Evolutionary conservation across 2,329 filamentous ascomycete genomes (phyloP).

Genomic region (Bipolaris sorokiniana): DNA sequence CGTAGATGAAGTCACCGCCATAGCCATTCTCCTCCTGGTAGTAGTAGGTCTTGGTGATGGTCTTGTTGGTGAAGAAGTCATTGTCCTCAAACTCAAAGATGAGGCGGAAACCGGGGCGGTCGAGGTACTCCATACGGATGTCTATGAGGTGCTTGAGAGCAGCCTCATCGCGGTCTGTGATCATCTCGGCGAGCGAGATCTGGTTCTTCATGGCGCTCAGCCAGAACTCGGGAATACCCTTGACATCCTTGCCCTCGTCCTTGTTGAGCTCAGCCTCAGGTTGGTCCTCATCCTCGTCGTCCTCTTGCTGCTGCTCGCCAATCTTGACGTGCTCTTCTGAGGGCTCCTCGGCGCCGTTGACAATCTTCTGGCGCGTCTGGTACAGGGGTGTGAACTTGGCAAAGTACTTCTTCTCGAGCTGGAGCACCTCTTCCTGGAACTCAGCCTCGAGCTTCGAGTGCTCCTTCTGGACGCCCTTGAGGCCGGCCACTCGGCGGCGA

Average conservation of each 20-base stretch:
- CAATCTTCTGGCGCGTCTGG: slow-evolving; percentile 88
- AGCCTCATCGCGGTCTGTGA: slow-evolving; percentile 94
- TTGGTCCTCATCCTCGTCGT: slow-evolving; percentile 60
- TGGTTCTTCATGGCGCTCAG: slow-evolving; percentile 99
- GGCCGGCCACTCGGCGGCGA: slow-evolving; percentile 88
- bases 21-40: slow-evolving; percentile 99
- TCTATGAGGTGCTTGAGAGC: slow-evolving; percentile 89
- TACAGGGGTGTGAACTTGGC: slow-evolving; percentile 98
- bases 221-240: slow-evolving; percentile 99
- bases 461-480: slow-evolving; percentile 98
- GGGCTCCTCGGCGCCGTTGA: slow-evolving; percentile 87
- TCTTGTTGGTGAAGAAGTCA: slow-evolving; percentile 97
- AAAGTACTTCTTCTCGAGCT: slow-evolving; percentile 99
- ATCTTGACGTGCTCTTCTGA: slow-evolving; percentile 85
- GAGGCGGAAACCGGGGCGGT: slow-evolving; percentile 95
- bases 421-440: slow-evolving; percentile 97
- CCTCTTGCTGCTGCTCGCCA: slow-evolving; percentile 79
- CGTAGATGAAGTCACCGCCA: slow-evolving; percentile 98
- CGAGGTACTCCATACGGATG: slow-evolving; percentile 98
- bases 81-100: slow-evolving; percentile 98
- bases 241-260: slow-evolving; percentile 61
- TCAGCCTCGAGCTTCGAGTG: slow-evolving; percentile 97
- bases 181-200: slow-evolving; percentile 95
- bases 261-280: slow-evolving; percentile 64
- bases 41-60: slow-evolving; percentile 96